These are phyloP conservation scores for Cadophora gregata DNA, from an alignment of 2,329 filamentous ascomycete genomes.

Conservation along the genomic window DNA sequence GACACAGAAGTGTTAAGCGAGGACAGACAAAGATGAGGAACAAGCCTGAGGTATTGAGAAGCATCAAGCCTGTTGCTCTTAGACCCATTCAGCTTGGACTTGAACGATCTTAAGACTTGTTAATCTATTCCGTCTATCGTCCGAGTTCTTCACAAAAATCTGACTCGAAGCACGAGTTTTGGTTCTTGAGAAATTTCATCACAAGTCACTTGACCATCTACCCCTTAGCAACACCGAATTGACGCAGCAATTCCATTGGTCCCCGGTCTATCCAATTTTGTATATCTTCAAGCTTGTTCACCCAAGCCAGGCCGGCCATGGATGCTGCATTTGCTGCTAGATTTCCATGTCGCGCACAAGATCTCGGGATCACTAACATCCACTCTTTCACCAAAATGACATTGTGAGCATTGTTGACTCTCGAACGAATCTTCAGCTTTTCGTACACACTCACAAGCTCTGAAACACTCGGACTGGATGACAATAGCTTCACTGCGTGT, in stretches of 20 bases:
- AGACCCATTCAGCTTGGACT: no score
- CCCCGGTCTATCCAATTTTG: slow-evolving; percentile 40
- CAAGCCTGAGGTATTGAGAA: no score
- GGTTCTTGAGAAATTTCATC: neutral
- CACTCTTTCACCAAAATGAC: slow-evolving; percentile 44
- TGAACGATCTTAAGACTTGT: no score
- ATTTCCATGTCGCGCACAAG: slow-evolving; percentile 38
- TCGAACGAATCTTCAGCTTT: slow-evolving; percentile 19
- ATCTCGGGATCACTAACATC: slow-evolving; percentile 46
- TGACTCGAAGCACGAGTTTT: neutral
- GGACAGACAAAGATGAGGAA: neutral
- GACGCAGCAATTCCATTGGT: slow-evolving; percentile 28
- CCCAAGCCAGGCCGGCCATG: slow-evolving; percentile 47
- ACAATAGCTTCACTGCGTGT: slow-evolving; percentile 18
- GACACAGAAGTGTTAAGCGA: neutral
- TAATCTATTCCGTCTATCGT: no score
- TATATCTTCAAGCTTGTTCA: slow-evolving; percentile 37
- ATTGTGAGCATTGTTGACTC: slow-evolving; percentile 41
- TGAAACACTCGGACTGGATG: slow-evolving; percentile 14
- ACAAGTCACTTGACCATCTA: neutral
- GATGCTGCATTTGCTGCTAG: slow-evolving; percentile 45
- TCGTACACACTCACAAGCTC: slow-evolving; percentile 28
- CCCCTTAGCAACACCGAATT: slow-evolving; percentile 8
- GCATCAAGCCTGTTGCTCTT: no score
- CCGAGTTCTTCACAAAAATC: neutral